Evolutionary conservation across 2,329 filamentous ascomycete genomes (phyloP).

Genomic region (Pseudocercospora crystallina): DNA sequence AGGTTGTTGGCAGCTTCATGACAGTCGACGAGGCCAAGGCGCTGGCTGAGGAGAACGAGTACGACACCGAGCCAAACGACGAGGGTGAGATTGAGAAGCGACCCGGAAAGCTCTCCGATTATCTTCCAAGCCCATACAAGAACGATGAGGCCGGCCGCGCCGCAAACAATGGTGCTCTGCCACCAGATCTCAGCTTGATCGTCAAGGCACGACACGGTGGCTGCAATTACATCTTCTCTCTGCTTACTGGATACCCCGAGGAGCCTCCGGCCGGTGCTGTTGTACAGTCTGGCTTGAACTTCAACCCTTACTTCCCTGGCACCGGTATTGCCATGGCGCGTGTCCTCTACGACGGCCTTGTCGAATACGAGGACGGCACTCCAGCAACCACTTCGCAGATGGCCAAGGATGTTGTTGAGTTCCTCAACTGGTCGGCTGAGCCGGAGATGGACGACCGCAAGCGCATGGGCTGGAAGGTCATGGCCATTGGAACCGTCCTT

Average conservation of each 20-base stretch:
- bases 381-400: constrained; percentile 95
- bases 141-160: constrained; percentile 98
- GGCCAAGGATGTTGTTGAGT: constrained; percentile 99
- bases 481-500: constrained; percentile 75
- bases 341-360: constrained; percentile 94
- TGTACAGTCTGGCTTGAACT: constrained; percentile 90
- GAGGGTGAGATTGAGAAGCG: constrained; percentile 98
- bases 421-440: constrained; percentile 98
- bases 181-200: constrained; percentile 95
- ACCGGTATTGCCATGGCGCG: constrained; percentile 98
- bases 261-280: constrained; percentile 86
- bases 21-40: constrained; percentile 98
- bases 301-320: constrained; percentile 99
- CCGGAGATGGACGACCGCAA: constrained; percentile 99
- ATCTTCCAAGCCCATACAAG: constrained; percentile 92
- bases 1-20: constrained; percentile 85
- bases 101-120: constrained; percentile 96
- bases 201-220: constrained; percentile 97
- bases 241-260: constrained; percentile 96
- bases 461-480: constrained; percentile 98
- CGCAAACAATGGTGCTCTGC: constrained; percentile 96
- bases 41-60: constrained; percentile 96
- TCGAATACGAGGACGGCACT: constrained; percentile 97
- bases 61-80: constrained; percentile 96
- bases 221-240: constrained; percentile 96